A percentile compares a stretch with the other conserved stretches of the same genome.
phyloP scores from a whole-genome alignment of 2,329 filamentous ascomycete genomes.

The Penicillium oxalicum region DNA sequence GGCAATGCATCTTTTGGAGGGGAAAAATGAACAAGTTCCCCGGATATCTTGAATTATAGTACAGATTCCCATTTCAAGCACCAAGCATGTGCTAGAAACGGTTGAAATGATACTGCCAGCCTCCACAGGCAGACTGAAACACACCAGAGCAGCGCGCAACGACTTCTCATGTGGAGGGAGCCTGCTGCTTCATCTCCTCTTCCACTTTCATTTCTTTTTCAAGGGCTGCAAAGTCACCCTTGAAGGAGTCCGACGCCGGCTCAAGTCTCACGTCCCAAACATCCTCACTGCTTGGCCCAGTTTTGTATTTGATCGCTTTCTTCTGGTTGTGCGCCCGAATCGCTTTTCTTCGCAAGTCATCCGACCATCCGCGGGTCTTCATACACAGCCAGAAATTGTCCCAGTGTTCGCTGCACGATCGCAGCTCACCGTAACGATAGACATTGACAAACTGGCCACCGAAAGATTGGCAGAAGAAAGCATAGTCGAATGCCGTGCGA shows the following conservation, averaged over 20 bases:
- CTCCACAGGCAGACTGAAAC: too few species aligned
- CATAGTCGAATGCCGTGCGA: conserved; percentile 80
- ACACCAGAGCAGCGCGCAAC: too few species aligned
- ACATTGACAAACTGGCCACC: conserved; percentile 88
- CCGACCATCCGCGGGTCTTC: conserved; percentile 63
- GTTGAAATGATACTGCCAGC: too few species aligned
- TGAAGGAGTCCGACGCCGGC: conserved; percentile 50
- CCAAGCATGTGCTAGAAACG: too few species aligned
- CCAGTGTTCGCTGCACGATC: conserved; percentile 78
- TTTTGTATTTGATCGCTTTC: conserved; percentile 61
- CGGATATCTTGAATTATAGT: too few species aligned
- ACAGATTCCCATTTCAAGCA: too few species aligned
- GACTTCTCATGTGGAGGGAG: conserved; percentile 12
- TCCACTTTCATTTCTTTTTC: conserved; percentile 39
- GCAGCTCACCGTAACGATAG: conserved; percentile 76
- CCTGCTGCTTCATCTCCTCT: conserved; percentile 35
- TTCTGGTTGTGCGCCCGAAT: conserved; percentile 63
- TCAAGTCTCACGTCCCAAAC: conserved; percentile 72
- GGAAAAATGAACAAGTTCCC: too few species aligned
- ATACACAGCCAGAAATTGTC: conserved; percentile 98
- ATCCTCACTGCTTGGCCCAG: conserved; percentile 74
- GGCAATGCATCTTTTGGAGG: too few species aligned
- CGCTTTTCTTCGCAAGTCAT: conserved; percentile 52
- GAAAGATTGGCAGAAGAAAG: conserved; percentile 88
- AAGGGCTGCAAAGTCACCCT: conserved; percentile 40